Base-by-base conservation (phyloP, 495 filamentous ascomycete genomes). In the Rusavskia elegans region DNA sequence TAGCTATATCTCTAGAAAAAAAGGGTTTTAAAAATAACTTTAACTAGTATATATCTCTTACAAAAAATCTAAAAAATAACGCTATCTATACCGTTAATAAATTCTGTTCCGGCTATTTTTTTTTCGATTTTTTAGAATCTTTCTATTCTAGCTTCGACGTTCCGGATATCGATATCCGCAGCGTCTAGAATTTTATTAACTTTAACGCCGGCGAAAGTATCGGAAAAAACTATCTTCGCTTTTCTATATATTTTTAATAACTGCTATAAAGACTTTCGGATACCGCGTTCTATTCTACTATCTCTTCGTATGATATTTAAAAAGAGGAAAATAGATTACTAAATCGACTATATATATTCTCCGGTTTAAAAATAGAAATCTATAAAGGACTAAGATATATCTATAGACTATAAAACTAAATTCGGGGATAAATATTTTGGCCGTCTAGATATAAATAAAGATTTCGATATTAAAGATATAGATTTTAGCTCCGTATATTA, bases 21-120 rank as follows among this genome's bases (percentile, higher is more conserved):
- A 78, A 79, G 3, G 87, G 92, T 5, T 68, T 98, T 50, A 93
- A 92, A 63, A 85, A 95, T 68, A 89, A 89, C 1, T 98, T 98
- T 66, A 90, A 98, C 66, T 98, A 93, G 92, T 98, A 98, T 68
- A 97, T 98, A 88, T 85, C 78, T 54, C 92, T 90, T 1, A 66
- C 72, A 38, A 88, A 97, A 64, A 90, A 87, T 67, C 61, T 79
- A 50, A 95, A 93, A 68, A 97, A 98, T 66, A 86, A 95, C 64
- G 85, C 88, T 45, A 97, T 98, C 64, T 98, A 96, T 66, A 82
- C 78, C 53, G 85, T 90, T 55, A 90, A 87, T 66, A 78, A 85
- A 48, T 84, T 88, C 64, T 76, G 79, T 87, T 95, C n/a, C n/a
- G n/a, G n/a, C n/a, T n/a, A n/a, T n/a, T n/a, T n/a, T n/a, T n/a